Percentiles rank a stretch among this genome's conserved stretches.
These are phyloP conservation scores for Diplodia corticola DNA, from an alignment of 2,329 filamentous ascomycete genomes.

Conservation along the genomic window DNA sequence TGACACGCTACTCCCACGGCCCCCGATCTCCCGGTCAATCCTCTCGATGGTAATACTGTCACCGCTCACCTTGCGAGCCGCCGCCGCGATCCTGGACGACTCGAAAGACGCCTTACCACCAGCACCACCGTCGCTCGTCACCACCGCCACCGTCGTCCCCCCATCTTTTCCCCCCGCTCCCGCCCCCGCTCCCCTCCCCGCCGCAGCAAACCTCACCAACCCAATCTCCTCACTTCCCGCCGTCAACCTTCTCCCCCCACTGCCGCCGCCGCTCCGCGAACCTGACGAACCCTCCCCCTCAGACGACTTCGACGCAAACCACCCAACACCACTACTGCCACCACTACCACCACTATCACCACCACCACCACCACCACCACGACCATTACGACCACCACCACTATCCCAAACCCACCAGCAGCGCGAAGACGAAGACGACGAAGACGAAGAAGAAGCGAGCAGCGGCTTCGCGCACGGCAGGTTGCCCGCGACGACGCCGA, in stretches of 20 bases:
- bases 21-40: background rate
- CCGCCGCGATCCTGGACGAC: background rate
- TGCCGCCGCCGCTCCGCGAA: background rate
- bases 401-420: too few species aligned
- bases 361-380: too few species aligned
- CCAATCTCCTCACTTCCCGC: background rate
- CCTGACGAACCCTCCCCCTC: background rate
- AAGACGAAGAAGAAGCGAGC: too few species aligned
- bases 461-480: conserved; percentile 47
- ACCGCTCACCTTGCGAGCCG: background rate
- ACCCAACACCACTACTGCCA: too few species aligned
- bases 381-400: too few species aligned
- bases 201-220: background rate
- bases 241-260: background rate
- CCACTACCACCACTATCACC: conserved; percentile 30
- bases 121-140: background rate
- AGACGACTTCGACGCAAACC: too few species aligned
- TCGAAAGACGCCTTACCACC: background rate
- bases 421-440: conserved; percentile 40
- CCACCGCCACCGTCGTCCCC: background rate
- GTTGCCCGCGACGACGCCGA: conserved; percentile 48
- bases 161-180: background rate
- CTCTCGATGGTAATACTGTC: background rate
- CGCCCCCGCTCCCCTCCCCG: background rate
- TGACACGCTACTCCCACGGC: background rate